Evolutionary conservation across 345 rosid species (phyloP).

Genomic region (Euphorbia peplus): DNA sequence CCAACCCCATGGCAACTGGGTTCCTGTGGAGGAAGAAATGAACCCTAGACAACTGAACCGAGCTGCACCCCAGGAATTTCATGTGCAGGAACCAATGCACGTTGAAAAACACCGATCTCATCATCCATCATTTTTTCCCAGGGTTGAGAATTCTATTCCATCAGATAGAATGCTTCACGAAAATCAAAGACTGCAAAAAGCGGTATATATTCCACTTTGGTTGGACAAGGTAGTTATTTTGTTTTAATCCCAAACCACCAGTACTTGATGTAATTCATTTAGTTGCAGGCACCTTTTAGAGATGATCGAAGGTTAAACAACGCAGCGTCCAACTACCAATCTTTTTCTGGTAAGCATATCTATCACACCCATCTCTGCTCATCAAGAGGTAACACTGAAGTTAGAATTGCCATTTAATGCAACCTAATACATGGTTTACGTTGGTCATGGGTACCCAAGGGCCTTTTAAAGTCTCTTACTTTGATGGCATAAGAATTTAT

Average conservation of each 20-base stretch:
- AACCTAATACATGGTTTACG: background rate
- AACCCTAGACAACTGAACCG: slow-evolving; percentile 62
- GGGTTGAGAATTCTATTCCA: slow-evolving; percentile 59
- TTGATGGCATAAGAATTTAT: background rate
- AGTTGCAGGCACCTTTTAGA: slow-evolving; percentile 56
- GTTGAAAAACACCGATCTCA: slow-evolving; percentile 63
- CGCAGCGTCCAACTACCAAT: slow-evolving; percentile 44
- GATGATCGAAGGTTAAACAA: slow-evolving; percentile 59
- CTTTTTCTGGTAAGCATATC: slow-evolving; percentile 56
- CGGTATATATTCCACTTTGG: slow-evolving; percentile 41
- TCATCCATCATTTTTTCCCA: slow-evolving; percentile 56
- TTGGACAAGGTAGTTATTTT: background rate
- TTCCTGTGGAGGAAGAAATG: slow-evolving; percentile 80
- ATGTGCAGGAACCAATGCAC: slow-evolving; percentile 56
- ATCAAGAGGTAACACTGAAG: background rate
- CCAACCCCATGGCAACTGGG: slow-evolving; percentile 73
- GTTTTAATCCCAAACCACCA: slow-evolving; percentile 8
- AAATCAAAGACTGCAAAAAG: slow-evolving; percentile 73
- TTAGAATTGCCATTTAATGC: background rate
- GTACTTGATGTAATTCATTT: slow-evolving; percentile 8
- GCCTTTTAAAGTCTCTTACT: background rate
- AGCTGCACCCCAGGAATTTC: slow-evolving; percentile 58
- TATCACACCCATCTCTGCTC: background rate
- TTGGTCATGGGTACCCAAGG: background rate
- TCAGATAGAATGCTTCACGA: slow-evolving; percentile 73